phyloP scores from a whole-genome alignment of 768 basidiomycete genomes.

The Tricholoma sp. region DNA sequence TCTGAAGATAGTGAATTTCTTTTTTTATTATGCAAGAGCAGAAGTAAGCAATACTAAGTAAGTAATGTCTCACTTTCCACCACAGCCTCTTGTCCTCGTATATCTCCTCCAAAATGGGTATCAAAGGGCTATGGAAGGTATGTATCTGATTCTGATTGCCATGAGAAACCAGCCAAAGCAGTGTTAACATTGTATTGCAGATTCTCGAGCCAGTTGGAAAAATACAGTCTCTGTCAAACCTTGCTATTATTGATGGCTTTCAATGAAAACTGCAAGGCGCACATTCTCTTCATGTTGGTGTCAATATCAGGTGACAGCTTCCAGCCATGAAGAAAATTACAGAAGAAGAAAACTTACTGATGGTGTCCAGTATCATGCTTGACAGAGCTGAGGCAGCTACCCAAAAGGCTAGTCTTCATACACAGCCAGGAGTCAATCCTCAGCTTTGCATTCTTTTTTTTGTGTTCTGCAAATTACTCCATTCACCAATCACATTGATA shows the following conservation, averaged over 20 bases:
- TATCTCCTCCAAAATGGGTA: not conserved
- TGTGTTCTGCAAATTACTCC: slow-evolving; percentile 22
- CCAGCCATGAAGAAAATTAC: not conserved
- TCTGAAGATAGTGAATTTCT: too few relatives aligned
- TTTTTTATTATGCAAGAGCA: too few relatives aligned
- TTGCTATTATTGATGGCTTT: not conserved
- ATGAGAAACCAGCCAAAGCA: too few relatives aligned
- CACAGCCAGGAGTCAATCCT: slow-evolving; percentile 29
- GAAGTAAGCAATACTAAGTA: not conserved
- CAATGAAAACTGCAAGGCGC: not conserved
- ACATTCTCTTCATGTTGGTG: not conserved
- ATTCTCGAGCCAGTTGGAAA: not conserved
- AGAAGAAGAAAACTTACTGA: not conserved
- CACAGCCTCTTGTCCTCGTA: not conserved
- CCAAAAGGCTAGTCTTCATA: slow-evolving; percentile 5
- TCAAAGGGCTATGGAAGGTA: not conserved
- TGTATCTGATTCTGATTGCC: not conserved
- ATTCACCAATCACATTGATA: too few relatives aligned
- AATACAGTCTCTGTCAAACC: not conserved
- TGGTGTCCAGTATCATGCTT: not conserved
- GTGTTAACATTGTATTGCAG: not conserved
- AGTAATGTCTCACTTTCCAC: not conserved
- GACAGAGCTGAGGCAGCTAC: slow-evolving; percentile 6
- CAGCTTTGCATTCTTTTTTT: slow-evolving; percentile 37
- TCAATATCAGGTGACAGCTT: not conserved